Base-by-base conservation (phyloP, 805 yeast species). In the Pichia exigua region DNA sequence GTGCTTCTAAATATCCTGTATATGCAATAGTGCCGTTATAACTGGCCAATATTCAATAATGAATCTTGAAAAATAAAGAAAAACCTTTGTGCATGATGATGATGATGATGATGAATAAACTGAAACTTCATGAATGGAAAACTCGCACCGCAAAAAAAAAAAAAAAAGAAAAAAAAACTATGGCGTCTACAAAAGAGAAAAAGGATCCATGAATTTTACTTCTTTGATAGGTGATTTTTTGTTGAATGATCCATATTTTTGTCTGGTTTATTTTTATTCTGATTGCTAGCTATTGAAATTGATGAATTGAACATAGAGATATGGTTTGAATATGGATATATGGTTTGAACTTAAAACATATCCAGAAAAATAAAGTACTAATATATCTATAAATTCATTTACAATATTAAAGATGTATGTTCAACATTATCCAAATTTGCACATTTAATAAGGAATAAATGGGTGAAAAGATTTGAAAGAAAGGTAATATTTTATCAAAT, bases 401-500 rank as follows among this genome's bases (percentile, higher is more conserved):
- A 10, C 22, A 40, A 13, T 48, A 43, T 42, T 4, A 15, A 24
- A 18, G 26, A 3, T 48, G 43, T 27, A 48, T 48, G 3, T 21
- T 21, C 12, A 12, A 48, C 11, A 44, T 13, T 54, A 51, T 24
- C 48, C 50, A 18, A n/a, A 46, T 24, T 32, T 51, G 47, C 20
- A 13, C 39, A 2, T 38, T 45, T 22, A 30, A 43, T 13, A 20
- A 32, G 2, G 30, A 43, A 21, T n/a, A 20, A 30, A 20, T 28
- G 10, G 40, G 35, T n/a, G 41, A 45, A 27, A 18, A 35, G n/a
- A 26, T 42, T 2, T 15, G 10, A 1, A 8, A 10, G 1, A 26
- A 41, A 11, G 55, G 52, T 22, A 21, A n/a, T 17, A n/a, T 26
- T 21, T 39, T 55, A 21, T 44, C 32, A 11, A 55, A 55, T 46